Percentiles rank a stretch among this genome's conserved stretches.
Evolutionary conservation across 2,329 filamentous ascomycete genomes (phyloP).

Genomic region (Colletotrichum navitas): DNA sequence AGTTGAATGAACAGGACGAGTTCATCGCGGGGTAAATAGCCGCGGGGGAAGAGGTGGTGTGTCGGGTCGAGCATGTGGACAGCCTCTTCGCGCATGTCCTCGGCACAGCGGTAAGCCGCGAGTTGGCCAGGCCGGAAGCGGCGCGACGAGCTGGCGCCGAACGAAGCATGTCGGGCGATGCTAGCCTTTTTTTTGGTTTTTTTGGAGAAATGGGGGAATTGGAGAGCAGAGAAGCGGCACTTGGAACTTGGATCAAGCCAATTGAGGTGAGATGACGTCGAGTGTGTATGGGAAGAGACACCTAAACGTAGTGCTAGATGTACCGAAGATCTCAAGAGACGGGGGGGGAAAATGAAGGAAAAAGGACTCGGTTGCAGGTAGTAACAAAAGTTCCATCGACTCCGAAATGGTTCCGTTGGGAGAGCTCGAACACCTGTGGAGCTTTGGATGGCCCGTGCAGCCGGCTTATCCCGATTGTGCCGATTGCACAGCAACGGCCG

Average conservation of each 20-base stretch:
- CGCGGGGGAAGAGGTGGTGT: conserved; percentile 33
- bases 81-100: conserved; percentile 41
- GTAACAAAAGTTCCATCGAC: conserved; percentile 14
- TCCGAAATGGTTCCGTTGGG: neutral
- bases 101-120: conserved; percentile 39
- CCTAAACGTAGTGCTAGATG: conserved; percentile 10
- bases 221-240: conserved; percentile 14
- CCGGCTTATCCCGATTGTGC: conserved; percentile 10
- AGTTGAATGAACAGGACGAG: conserved; percentile 29
- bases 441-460: neutral
- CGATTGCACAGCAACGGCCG: too few relatives aligned
- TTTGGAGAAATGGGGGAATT: conserved; percentile 20
- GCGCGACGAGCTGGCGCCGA: conserved; percentile 40
- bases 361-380: conserved; percentile 21
- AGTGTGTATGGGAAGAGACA: neutral
- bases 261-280: conserved; percentile 19
- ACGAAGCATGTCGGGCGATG: conserved; percentile 34
- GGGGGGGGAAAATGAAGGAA: conserved; percentile 1
- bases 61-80: conserved; percentile 41
- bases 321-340: conserved; percentile 5
- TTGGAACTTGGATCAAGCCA: conserved; percentile 18
- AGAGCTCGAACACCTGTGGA: conserved; percentile 2
- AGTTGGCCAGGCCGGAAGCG: conserved; percentile 40
- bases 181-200: conserved; percentile 19
- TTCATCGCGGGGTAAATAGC: conserved; percentile 38